These are phyloP conservation scores for Chaetomium globosum DNA, from an alignment of 2,329 filamentous ascomycete genomes.

Conservation along the genomic window DNA sequence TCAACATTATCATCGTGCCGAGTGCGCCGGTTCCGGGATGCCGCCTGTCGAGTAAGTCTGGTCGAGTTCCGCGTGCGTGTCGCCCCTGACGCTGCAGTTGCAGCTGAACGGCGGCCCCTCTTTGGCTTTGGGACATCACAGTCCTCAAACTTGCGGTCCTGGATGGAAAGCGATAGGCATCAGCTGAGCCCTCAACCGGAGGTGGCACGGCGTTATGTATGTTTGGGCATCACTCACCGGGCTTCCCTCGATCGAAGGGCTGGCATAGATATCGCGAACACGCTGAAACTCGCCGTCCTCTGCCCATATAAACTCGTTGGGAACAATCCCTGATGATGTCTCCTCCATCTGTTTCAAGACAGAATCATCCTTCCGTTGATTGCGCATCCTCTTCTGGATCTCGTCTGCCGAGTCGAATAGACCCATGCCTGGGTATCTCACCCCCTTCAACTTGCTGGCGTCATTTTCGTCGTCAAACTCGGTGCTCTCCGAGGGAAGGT, in stretches of 20 bases:
- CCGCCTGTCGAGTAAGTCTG: conserved; percentile 27
- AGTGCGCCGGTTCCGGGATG: conserved; percentile 16
- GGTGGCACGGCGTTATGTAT: background rate
- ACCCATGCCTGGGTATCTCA: conserved; percentile 76
- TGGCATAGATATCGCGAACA: conserved; percentile 62
- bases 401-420: conserved; percentile 79
- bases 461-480: conserved; percentile 39
- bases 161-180: conserved; percentile 5
- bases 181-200: background rate
- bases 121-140: conserved; percentile 32
- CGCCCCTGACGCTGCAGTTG: conserved; percentile 12
- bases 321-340: conserved; percentile 65
- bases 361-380: conserved; percentile 75
- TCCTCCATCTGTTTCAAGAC: conserved; percentile 68
- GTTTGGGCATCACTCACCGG: conserved; percentile 47
- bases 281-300: conserved; percentile 54
- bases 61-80: conserved; percentile 27
- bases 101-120: conserved; percentile 29
- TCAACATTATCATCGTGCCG: conserved; percentile 17
- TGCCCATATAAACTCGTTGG: conserved; percentile 66
- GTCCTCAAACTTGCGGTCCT: conserved; percentile 34
- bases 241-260: conserved; percentile 55
- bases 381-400: conserved; percentile 72
- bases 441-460: conserved; percentile 65
- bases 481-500: conserved; percentile 35